Percentiles rank a stretch among this genome's conserved stretches.
phyloP scores from a whole-genome alignment of 768 basidiomycete species.

The Daedaleopsis nitida region DNA sequence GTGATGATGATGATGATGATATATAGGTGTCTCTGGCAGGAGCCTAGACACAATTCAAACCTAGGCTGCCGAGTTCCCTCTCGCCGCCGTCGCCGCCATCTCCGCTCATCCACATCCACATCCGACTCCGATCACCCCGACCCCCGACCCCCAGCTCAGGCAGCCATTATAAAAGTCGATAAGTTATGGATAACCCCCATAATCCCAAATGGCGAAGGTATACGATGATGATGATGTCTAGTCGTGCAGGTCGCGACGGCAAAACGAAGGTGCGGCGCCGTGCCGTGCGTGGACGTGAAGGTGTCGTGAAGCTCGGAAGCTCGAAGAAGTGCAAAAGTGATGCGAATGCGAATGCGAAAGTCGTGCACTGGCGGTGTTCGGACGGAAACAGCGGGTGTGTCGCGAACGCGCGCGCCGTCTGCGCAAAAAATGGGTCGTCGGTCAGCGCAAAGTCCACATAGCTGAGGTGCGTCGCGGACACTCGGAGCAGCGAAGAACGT shows the following conservation, averaged over 20 bases:
- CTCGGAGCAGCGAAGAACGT: too few species aligned
- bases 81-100: too few species aligned
- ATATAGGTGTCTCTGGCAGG: too few species aligned
- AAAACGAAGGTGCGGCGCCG: conserved; percentile 1
- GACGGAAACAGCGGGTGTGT: neutral
- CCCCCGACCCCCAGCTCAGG: neutral
- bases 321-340: neutral
- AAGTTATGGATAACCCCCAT: conserved; percentile 6
- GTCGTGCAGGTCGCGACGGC: conserved; percentile 9
- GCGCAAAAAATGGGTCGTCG: too few species aligned
- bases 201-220: neutral
- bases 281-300: conserved; percentile 6
- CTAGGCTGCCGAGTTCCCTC: too few species aligned
- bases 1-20: too few species aligned
- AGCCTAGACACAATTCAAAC: too few species aligned
- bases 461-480: too few species aligned
- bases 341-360: conserved; percentile 1
- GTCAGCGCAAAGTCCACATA: too few species aligned
- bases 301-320: neutral
- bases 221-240: neutral
- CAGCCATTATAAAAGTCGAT: conserved; percentile 11
- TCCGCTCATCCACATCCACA: too few species aligned
- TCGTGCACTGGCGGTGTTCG: neutral
- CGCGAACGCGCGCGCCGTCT: neutral
- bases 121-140: too few species aligned